Base-by-base conservation (phyloP, 2,329 filamentous ascomycete genomes). In the Colletotrichum scovillei region DNA sequence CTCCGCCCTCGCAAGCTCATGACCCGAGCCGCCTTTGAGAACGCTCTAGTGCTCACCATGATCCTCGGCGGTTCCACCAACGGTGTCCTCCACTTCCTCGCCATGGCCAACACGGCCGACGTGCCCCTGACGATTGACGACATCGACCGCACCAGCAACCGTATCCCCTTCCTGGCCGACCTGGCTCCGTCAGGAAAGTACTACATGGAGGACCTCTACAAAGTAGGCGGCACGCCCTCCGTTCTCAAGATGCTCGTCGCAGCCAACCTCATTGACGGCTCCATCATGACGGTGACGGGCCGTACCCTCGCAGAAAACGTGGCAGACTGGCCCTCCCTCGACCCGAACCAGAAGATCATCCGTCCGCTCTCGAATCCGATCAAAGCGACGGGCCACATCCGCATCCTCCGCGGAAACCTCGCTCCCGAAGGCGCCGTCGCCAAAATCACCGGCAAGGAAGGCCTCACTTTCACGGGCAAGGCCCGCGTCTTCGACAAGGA, bases 381-480 rank as follows among this genome's bases (percentile, higher is more conserved):
- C 87, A 98, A 98, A 82, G 76, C 87, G 1, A 94, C 92, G 0
- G 96, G 96, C 56, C 96, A 98, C 82, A 89, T 98, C 73, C 95
- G 96, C 82, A 94, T 98, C 73, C 88, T 98, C 4, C 90, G 90
- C 73, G 96, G 96, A 24, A 98, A 97, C 81, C 88, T 98, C 38
- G 94, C 95, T 3, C 96, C 96, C 1, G 93, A 92, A 12, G 96
- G 96, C 42, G 94, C 95, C 1, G 95, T 98, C 1, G 95, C 95
- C 73, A 98, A 98, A 84, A 98, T 98, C 82, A 98, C 96, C 0
- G 96, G 96, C 46, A 98, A 98, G 82, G 96, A 98, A 82, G 96
- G 96, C 2, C 88, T 95, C 7, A 86, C 84, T 14, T 98, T 98
- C 83, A 92, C 88, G 0, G 96, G 96, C 62, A 91, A 91, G 76